These are phyloP conservation scores for Ascosphaera acerosa DNA, from an alignment of 2,329 filamentous ascomycete genomes.

Conservation along the genomic window DNA sequence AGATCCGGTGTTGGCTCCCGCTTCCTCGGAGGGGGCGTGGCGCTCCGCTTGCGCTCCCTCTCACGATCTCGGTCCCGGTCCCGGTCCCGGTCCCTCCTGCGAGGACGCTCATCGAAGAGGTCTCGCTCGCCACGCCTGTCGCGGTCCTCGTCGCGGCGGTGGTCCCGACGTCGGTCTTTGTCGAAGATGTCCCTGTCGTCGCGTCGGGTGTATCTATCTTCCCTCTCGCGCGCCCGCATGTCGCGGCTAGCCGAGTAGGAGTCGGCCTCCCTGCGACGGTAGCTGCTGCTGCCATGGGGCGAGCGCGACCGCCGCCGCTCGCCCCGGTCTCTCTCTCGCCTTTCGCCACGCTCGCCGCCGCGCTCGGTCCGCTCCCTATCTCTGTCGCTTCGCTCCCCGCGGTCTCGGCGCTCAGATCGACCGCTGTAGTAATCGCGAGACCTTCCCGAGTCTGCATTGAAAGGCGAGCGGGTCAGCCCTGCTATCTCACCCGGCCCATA, in stretches of 20 bases:
- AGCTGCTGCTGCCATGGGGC: conserved; percentile 56
- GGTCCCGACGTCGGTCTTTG: conserved; percentile 41
- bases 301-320: conserved; percentile 42
- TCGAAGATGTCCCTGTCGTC: conserved; percentile 60
- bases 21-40: conserved; percentile 63
- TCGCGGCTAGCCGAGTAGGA: conserved; percentile 81
- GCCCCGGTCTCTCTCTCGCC: conserved; percentile 24
- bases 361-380: conserved; percentile 7
- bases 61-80: conserved; percentile 24
- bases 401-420: conserved; percentile 24
- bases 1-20: conserved; percentile 90
- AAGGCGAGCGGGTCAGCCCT: conserved; percentile 12
- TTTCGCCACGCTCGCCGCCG: conserved; percentile 14
- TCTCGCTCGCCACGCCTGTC: conserved; percentile 31
- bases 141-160: conserved; percentile 42
- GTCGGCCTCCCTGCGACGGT: conserved; percentile 43
- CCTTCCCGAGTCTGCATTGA: conserved; percentile 24
- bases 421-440: conserved; percentile 27
- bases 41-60: conserved; percentile 41
- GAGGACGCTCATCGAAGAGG: conserved; percentile 35
- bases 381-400: conserved; percentile 10
- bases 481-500: not conserved
- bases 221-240: conserved; percentile 78
- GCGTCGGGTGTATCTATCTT: conserved; percentile 62
- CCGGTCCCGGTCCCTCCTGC: conserved; percentile 15